A percentile compares a stretch with the other conserved stretches of the same genome.
phyloP scores from a whole-genome alignment of 192 early-diverging fungal species.

The Coemansia furcata region DNA sequence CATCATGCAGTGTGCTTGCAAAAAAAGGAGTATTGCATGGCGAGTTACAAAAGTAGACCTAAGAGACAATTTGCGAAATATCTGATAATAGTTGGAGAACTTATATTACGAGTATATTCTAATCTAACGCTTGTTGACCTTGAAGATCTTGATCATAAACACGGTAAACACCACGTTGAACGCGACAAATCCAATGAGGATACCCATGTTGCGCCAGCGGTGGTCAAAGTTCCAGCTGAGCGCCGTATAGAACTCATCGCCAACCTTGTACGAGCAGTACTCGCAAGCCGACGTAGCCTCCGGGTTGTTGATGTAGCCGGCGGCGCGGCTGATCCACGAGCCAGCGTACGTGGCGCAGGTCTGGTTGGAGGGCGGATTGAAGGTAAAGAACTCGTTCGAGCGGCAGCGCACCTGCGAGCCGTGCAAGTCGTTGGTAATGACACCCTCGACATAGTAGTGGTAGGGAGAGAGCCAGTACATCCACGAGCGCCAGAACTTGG shows the following conservation, averaged over 20 bases:
- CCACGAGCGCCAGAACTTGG: conserved; percentile 61
- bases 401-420: conserved; percentile 50
- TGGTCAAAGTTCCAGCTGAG: conserved; percentile 58
- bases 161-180: conserved; percentile 55
- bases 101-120: not conserved
- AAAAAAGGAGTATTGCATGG: no score
- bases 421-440: conserved; percentile 60
- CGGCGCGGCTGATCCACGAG: conserved; percentile 29
- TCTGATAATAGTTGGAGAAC: not conserved
- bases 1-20: no score
- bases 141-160: conserved; percentile 36
- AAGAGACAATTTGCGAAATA: no score
- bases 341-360: conserved; percentile 55
- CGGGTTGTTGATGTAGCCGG: conserved; percentile 53
- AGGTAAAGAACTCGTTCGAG: conserved; percentile 39
- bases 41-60: no score
- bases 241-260: conserved; percentile 27
- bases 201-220: conserved; percentile 64
- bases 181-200: conserved; percentile 56
- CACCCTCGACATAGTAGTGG: conserved; percentile 61
- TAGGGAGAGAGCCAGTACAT: conserved; percentile 67
- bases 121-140: conserved; percentile 47
- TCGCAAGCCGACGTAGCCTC: conserved; percentile 41
- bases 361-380: conserved; percentile 49
- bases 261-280: conserved; percentile 54